Conservation (phyloP, 2,329 filamentous ascomycete species). For the Colletotrichum tropicicola region DNA sequence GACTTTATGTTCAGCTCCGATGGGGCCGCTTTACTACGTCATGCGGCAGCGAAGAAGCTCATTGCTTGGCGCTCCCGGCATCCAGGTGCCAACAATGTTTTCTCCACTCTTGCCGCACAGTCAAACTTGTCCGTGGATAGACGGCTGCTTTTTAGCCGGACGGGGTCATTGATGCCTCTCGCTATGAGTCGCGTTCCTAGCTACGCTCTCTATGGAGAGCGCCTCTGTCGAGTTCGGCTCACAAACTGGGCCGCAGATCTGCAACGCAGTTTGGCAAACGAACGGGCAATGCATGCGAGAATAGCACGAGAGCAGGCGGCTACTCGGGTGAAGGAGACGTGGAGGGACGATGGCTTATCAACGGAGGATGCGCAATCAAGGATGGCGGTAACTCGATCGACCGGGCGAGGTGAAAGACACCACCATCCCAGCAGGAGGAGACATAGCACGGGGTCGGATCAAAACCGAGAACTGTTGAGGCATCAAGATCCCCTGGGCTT, state of each 20-base stretch:
- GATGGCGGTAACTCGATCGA: constrained; percentile 10
- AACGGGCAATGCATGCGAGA: constrained; percentile 74
- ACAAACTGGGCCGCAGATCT: constrained; percentile 86
- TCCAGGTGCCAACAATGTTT: constrained; percentile 24
- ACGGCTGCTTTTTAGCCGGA: constrained; percentile 40
- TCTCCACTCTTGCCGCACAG: constrained; percentile 36
- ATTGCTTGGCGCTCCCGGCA: constrained; percentile 68
- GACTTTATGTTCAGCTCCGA: constrained; percentile 79
- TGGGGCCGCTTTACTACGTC: constrained; percentile 82
- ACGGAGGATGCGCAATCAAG: not conserved
- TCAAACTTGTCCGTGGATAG: constrained; percentile 51
- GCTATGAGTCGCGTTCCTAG: not conserved
- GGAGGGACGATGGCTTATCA: constrained; percentile 50
- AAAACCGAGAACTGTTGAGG: constrained; percentile 44
- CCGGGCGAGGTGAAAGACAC: not conserved
- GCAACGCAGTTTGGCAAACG: constrained; percentile 78
- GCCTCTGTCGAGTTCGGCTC: constrained; percentile 65
- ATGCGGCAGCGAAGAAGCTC: constrained; percentile 84
- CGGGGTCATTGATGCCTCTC: not conserved
- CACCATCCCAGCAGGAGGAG: constrained; percentile 20
- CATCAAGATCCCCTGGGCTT: constrained; percentile 83
- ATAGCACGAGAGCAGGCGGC: constrained; percentile 70
- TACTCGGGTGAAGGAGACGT: constrained; percentile 72
- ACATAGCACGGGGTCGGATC: constrained; percentile 31
- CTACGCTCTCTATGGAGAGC: constrained; percentile 42